Conservation (phyloP, 148 eudicot species). For the Vaccinium myrtillus region DNA sequence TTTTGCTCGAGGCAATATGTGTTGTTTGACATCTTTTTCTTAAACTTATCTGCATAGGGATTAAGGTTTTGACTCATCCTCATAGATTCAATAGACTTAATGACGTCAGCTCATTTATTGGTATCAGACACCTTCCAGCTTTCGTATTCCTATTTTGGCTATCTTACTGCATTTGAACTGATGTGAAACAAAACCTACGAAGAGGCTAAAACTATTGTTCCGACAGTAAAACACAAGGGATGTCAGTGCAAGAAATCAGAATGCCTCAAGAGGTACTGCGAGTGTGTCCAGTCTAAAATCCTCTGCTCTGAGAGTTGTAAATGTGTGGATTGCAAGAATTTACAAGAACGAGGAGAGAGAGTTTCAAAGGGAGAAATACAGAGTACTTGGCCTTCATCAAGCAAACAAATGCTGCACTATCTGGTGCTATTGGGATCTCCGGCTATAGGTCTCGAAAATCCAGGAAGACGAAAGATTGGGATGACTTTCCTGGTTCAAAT, state of each 20-base stretch:
- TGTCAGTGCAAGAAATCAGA: slow-evolving; percentile 62
- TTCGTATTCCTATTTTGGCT: not conserved
- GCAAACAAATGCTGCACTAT: slow-evolving; percentile 40
- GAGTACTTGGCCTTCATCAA: slow-evolving; percentile 25
- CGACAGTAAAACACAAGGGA: slow-evolving; percentile 43
- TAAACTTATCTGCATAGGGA: not conserved
- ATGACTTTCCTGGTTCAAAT: slow-evolving; percentile 25
- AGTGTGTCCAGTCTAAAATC: slow-evolving; percentile 53
- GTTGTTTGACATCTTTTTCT: not conserved
- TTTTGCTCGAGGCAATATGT: not conserved
- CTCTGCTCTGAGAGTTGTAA: slow-evolving; percentile 57
- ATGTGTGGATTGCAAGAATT: slow-evolving; percentile 59
- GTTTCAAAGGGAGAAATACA: slow-evolving; percentile 15
- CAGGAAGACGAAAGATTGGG: slow-evolving; percentile 40
- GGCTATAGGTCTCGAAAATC: slow-evolving; percentile 34
- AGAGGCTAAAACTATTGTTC: slow-evolving; percentile 22
- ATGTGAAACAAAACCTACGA: slow-evolving; percentile 28
- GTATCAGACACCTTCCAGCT: not conserved
- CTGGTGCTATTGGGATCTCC: slow-evolving; percentile 36
- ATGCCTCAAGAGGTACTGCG: slow-evolving; percentile 66
- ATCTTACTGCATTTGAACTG: slow-evolving; percentile 14
- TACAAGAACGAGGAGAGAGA: slow-evolving; percentile 44
- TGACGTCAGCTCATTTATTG: not conserved
- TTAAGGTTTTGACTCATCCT: not conserved
- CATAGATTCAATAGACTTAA: not conserved